A percentile compares a stretch with the other conserved stretches of the same genome.
Evolutionary conservation across 352 stramenopile genomes (phyloP).

Genomic region (Thalassiosira ordinaria): DNA sequence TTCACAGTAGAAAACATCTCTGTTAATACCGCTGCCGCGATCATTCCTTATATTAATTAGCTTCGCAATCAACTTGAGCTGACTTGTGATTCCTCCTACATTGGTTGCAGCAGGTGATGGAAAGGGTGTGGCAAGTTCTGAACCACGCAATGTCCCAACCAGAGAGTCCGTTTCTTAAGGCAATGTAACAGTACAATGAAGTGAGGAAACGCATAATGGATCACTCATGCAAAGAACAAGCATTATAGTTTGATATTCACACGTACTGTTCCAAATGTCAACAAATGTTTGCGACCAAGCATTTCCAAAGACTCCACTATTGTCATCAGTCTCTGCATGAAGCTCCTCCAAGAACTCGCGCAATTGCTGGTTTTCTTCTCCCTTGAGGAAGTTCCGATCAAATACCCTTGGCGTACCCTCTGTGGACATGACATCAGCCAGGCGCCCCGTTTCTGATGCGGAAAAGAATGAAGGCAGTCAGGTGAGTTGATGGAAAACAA

Average conservation of each 20-base stretch:
- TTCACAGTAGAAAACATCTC: slow-evolving; percentile 72
- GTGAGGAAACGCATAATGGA: no score
- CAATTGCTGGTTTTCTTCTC: slow-evolving; percentile 46
- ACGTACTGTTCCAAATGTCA: slow-evolving; percentile 57
- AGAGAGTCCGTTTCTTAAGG: slow-evolving; percentile 61
- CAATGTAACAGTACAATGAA: slow-evolving; percentile 14
- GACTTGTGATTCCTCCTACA: slow-evolving; percentile 48
- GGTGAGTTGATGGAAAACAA: background rate
- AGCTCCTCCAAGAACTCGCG: slow-evolving; percentile 48
- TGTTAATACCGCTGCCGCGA: slow-evolving; percentile 65
- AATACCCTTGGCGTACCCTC: slow-evolving; percentile 47
- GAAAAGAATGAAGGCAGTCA: no score
- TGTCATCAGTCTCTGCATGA: slow-evolving; percentile 51
- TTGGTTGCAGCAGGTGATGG: slow-evolving; percentile 1
- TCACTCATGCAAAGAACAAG: background rate
- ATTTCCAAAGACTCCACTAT: slow-evolving; percentile 62
- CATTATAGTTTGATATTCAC: no score
- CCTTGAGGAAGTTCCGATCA: slow-evolving; percentile 62
- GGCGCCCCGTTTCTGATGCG: slow-evolving; percentile 49
- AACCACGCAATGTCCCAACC: slow-evolving; percentile 31
- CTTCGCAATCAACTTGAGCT: slow-evolving; percentile 69
- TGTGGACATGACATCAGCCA: slow-evolving; percentile 55
- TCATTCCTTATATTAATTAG: slow-evolving; percentile 71
- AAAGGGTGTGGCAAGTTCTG: slow-evolving; percentile 49
- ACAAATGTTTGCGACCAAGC: slow-evolving; percentile 61